Evolutionary conservation across 2,329 filamentous ascomycete species (phyloP).

Genomic region (Pezicula carpinea): DNA sequence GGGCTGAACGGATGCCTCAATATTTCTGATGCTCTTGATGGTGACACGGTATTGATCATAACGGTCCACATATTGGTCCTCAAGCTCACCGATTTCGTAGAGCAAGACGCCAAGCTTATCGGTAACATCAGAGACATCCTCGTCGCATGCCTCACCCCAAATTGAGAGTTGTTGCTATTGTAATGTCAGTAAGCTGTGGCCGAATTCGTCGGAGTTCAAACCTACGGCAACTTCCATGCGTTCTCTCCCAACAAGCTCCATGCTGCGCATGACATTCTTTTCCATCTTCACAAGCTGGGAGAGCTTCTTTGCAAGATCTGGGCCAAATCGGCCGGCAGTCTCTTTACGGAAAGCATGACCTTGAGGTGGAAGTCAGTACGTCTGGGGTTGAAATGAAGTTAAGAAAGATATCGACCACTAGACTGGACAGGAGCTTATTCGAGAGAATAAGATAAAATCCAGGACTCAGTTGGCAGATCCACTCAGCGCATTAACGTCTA

Average conservation of each 20-base stretch:
- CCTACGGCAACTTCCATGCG: conserved; percentile 97
- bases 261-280: conserved; percentile 99
- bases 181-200: conserved; percentile 10
- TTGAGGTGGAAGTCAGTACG: conserved; percentile 23
- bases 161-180: conserved; percentile 93
- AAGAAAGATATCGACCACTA: too few species aligned
- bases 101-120: conserved; percentile 97
- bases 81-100: conserved; percentile 89
- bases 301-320: conserved; percentile 92
- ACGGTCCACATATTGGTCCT: conserved; percentile 94
- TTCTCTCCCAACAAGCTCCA: conserved; percentile 92
- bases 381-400: too few species aligned
- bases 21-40: conserved; percentile 99
- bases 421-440: too few species aligned
- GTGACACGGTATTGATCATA: conserved; percentile 99
- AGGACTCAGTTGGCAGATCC: too few species aligned
- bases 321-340: conserved; percentile 70
- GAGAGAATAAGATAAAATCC: too few species aligned
- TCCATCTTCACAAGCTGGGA: conserved; percentile 99
- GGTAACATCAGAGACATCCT: conserved; percentile 97
- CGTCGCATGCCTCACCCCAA: conserved; percentile 93
- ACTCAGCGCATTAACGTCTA: too few species aligned
- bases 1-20: conserved; percentile 96
- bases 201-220: conserved; percentile 18
- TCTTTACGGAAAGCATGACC: conserved; percentile 71